phyloP scores from a whole-genome alignment of 2,329 filamentous ascomycete genomes.

The Colletotrichum caudatum region DNA sequence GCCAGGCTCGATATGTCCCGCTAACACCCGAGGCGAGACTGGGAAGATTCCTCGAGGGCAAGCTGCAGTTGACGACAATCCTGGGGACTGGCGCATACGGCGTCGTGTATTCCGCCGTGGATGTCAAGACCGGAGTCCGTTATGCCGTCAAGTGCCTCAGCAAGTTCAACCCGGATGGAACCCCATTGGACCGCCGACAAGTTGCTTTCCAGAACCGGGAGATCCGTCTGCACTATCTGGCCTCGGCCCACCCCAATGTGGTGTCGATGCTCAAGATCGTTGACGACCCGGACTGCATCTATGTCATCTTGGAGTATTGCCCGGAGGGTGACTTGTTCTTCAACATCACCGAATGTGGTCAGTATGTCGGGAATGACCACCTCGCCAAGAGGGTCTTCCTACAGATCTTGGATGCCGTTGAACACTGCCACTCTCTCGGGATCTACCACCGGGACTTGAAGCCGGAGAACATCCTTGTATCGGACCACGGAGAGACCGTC shows the following conservation, averaged over 20 bases:
- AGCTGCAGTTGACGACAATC: conserved; percentile 85
- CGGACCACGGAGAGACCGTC: conserved; percentile 87
- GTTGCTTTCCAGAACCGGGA: conserved; percentile 92
- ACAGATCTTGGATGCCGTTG: conserved; percentile 95
- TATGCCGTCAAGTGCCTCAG: conserved; percentile 98
- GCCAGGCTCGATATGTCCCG: conserved; percentile 64
- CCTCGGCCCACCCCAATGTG: conserved; percentile 90
- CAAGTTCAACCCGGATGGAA: conserved; percentile 82
- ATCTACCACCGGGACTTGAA: conserved; percentile 99
- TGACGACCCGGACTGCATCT: conserved; percentile 91
- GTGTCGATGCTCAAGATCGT: conserved; percentile 95
- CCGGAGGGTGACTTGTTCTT: conserved; percentile 96
- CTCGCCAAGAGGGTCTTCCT: conserved; percentile 90
- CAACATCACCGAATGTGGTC: conserved; percentile 95
- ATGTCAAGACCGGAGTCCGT: conserved; percentile 81
- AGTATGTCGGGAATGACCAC: conserved; percentile 92
- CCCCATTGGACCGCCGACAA: conserved; percentile 84
- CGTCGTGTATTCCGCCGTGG: conserved; percentile 91
- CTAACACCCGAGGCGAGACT: conserved; percentile 84
- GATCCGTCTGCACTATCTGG: conserved; percentile 90
- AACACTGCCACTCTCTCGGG: conserved; percentile 91
- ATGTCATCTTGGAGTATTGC: conserved; percentile 96
- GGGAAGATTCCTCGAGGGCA: conserved; percentile 84
- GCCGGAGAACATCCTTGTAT: conserved; percentile 97
- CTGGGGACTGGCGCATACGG: conserved; percentile 96